Percentiles rank a stretch among this genome's conserved stretches.
These are phyloP conservation scores for Rhinocladiella similis DNA, from an alignment of 2,329 filamentous ascomycete species.

Conservation along the genomic window DNA sequence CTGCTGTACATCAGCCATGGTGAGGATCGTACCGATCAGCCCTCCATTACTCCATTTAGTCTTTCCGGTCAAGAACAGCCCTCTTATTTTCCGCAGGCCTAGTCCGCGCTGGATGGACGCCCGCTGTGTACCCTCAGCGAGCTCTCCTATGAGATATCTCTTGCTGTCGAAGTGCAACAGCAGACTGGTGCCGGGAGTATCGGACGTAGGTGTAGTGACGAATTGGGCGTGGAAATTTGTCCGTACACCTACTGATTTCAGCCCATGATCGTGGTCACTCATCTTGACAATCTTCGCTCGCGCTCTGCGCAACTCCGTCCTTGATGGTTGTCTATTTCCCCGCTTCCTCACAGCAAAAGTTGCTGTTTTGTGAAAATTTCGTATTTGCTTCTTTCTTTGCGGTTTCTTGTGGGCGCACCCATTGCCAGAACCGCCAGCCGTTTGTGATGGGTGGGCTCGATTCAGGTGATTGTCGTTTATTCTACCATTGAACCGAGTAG, in stretches of 20 bases:
- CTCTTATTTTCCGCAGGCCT: constrained; percentile 64
- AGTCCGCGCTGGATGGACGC: constrained; percentile 68
- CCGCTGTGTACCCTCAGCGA: constrained; percentile 83
- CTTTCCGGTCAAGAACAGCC: constrained; percentile 80
- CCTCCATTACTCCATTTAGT: constrained; percentile 81
- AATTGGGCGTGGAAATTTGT: constrained; percentile 71
- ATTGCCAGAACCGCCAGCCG: background rate
- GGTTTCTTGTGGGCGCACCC: background rate
- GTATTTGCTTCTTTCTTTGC: background rate
- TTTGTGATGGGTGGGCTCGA: background rate
- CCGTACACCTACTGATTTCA: constrained; percentile 13
- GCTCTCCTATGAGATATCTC: constrained; percentile 80
- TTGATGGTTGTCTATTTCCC: background rate
- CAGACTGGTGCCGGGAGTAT: constrained; percentile 78
- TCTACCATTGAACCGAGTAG: background rate
- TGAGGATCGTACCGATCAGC: constrained; percentile 80
- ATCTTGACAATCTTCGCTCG: background rate
- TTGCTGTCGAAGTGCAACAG: constrained; percentile 77
- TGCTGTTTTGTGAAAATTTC: background rate
- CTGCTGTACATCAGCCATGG: constrained; percentile 67
- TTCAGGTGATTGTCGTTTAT: background rate
- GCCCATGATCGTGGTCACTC: constrained; percentile 11
- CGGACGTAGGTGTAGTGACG: constrained; percentile 78
- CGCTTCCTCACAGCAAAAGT: background rate
- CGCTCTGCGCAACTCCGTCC: background rate